A percentile compares a stretch with the other conserved stretches of the same genome.
Evolutionary conservation across 108 stramenopile genomes (phyloP).

Genomic region (Conticribra weissflogii): DNA sequence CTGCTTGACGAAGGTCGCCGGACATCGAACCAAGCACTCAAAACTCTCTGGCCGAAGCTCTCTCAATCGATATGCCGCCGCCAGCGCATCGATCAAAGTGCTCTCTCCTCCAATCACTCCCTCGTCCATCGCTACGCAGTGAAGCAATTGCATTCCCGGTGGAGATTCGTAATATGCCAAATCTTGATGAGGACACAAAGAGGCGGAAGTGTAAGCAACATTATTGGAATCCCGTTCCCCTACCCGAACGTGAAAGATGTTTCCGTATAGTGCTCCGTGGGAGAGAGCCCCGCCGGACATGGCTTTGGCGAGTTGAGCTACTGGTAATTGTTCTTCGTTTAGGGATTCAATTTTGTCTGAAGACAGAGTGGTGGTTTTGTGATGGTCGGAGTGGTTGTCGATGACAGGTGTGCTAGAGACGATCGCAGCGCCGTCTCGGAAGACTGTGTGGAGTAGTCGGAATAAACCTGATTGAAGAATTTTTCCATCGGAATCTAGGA

Average conservation of each 20-base stretch:
- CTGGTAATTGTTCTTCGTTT: conserved; percentile 14
- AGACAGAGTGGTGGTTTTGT: not conserved
- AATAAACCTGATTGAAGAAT: conserved; percentile 22
- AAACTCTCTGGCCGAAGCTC: conserved; percentile 65
- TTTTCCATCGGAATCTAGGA: conserved; percentile 28
- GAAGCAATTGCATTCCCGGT: conserved; percentile 78
- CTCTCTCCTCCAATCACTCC: conserved; percentile 68
- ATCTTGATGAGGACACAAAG: conserved; percentile 80
- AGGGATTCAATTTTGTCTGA: conserved; percentile 22
- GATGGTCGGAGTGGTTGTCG: not conserved
- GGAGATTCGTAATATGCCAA: conserved; percentile 82
- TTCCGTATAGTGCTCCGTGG: conserved; percentile 81
- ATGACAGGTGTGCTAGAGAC: conserved; percentile 43
- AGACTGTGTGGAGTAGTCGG: conserved; percentile 44
- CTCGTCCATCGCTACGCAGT: conserved; percentile 56
- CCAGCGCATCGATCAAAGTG: conserved; percentile 77
- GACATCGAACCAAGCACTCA: conserved; percentile 52
- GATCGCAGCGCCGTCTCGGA: conserved; percentile 67
- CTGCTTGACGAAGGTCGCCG: conserved; percentile 82
- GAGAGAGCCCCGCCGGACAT: conserved; percentile 68
- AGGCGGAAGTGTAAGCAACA: conserved; percentile 68
- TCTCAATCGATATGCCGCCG: conserved; percentile 70
- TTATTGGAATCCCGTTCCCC: conserved; percentile 59
- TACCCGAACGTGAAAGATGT: conserved; percentile 72
- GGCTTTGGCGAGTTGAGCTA: conserved; percentile 55